Evolutionary conservation across 1,284 basidiomycete species (phyloP).

Genomic region (Ceratobasidium sp.): DNA sequence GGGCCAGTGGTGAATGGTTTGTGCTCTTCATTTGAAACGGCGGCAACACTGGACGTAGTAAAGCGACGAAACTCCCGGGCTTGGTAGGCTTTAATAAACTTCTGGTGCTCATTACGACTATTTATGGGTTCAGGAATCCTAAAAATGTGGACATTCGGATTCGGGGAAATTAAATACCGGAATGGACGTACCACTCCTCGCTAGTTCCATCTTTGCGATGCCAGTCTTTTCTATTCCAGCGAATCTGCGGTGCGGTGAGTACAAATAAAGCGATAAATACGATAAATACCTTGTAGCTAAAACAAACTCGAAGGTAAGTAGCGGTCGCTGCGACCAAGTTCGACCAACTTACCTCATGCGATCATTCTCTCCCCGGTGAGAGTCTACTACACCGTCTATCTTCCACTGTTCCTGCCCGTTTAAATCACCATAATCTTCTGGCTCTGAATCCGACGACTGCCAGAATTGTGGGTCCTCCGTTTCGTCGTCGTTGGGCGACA

Average conservation of each 20-base stretch:
- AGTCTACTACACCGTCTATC: slow-evolving; percentile 29
- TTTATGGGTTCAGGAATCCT: slow-evolving; percentile 37
- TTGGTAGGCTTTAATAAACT: slow-evolving; percentile 16
- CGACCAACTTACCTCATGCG: slow-evolving; percentile 31
- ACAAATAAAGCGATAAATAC: not conserved
- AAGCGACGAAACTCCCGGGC: not conserved
- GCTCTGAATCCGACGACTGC: slow-evolving; percentile 33
- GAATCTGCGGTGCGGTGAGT: slow-evolving; percentile 1
- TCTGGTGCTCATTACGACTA: slow-evolving; percentile 10
- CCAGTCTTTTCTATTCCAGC: slow-evolving; percentile 36
- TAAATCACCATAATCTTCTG: slow-evolving; percentile 35
- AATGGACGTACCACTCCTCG: slow-evolving; percentile 31
- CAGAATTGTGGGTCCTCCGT: slow-evolving; percentile 24
- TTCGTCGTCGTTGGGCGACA: not conserved
- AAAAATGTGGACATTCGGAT: not conserved
- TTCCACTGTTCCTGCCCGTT: slow-evolving; percentile 33
- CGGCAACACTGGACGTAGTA: not conserved
- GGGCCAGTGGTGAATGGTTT: not conserved
- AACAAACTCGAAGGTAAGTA: not conserved
- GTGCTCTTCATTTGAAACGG: not conserved
- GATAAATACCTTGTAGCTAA: slow-evolving; percentile 34
- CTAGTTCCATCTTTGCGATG: slow-evolving; percentile 27
- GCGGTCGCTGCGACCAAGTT: not conserved
- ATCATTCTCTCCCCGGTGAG: slow-evolving; percentile 38
- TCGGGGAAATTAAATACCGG: not conserved